Conservation (phyloP, 441 rosid species). For the Hypseocharis bilobata region DNA sequence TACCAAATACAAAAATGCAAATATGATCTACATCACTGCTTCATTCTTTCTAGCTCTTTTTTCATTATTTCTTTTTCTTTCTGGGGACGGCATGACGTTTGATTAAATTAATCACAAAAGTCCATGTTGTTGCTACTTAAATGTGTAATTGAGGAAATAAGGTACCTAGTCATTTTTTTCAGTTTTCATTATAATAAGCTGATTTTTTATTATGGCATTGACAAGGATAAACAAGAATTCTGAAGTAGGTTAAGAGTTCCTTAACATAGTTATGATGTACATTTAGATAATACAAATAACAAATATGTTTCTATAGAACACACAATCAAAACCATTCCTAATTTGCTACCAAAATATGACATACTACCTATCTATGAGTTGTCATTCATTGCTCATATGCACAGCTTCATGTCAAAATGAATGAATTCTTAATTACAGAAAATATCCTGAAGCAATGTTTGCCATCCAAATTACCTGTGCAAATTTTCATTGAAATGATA, state of each 20-base stretch:
- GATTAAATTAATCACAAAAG: not conserved
- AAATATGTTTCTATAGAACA: too few relatives aligned
- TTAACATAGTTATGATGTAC: too few relatives aligned
- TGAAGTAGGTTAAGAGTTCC: too few relatives aligned
- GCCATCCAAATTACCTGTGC: conserved; percentile 51
- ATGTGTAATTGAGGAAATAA: not conserved
- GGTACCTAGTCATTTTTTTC: not conserved
- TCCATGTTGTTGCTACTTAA: not conserved
- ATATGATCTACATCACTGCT: not conserved
- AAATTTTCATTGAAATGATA: conserved; percentile 67
- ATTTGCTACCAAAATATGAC: too few relatives aligned
- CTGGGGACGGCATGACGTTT: not conserved
- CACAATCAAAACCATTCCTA: too few relatives aligned
- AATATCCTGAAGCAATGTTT: not conserved
- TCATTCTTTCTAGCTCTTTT: not conserved
- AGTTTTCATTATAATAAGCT: not conserved
- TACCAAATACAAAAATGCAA: too few relatives aligned
- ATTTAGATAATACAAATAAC: too few relatives aligned
- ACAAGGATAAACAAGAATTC: too few relatives aligned
- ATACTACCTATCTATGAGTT: too few relatives aligned
- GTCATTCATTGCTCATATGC: not conserved
- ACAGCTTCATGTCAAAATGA: not conserved
- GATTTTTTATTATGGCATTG: too few relatives aligned
- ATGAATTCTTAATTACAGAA: not conserved
- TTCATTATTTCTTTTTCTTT: not conserved